Evolutionary conservation across 345 rosid genomes (phyloP).

Genomic region (Barbarea vulgaris): DNA sequence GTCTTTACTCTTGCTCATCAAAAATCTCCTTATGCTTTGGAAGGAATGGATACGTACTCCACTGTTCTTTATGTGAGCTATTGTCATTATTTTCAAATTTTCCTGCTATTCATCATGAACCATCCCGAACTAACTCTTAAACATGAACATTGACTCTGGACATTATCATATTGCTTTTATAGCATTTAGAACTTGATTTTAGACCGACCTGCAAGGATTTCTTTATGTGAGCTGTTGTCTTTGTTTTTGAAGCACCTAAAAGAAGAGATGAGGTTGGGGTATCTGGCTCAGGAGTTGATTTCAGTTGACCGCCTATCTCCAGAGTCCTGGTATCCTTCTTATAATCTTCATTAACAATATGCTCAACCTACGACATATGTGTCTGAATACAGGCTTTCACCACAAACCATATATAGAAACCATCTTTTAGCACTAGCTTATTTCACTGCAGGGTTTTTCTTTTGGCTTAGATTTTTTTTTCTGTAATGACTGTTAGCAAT

Average conservation of each 20-base stretch:
- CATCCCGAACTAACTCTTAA: not conserved
- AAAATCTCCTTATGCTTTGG: conserved; percentile 56
- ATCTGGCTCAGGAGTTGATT: conserved; percentile 78
- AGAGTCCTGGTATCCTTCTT: conserved; percentile 73
- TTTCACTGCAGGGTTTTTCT: conserved; percentile 3
- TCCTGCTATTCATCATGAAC: conserved; percentile 7
- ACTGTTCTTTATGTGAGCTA: conserved; percentile 68
- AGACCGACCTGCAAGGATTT: not conserved
- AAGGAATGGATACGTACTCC: conserved; percentile 67
- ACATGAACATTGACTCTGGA: conserved; percentile 16
- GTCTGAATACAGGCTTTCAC: not conserved
- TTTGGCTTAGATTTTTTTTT: not conserved
- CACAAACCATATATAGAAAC: not conserved
- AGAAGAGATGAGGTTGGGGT: conserved; percentile 88
- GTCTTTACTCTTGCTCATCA: conserved; percentile 59
- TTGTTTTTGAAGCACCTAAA: conserved; percentile 74
- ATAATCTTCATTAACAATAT: conserved; percentile 13
- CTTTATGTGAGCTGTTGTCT: too few relatives aligned
- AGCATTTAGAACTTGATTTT: not conserved
- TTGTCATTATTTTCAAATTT: conserved; percentile 11
- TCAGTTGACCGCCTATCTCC: conserved; percentile 85
- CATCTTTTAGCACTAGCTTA: not conserved
- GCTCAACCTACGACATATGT: conserved; percentile 8
- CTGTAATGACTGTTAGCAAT: conserved; percentile 28
- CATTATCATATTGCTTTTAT: not conserved